Evolutionary conservation across 768 basidiomycete species (phyloP), one percentile per base, ranked within the genome.

Genomic region (Suillus luteus): DNA sequence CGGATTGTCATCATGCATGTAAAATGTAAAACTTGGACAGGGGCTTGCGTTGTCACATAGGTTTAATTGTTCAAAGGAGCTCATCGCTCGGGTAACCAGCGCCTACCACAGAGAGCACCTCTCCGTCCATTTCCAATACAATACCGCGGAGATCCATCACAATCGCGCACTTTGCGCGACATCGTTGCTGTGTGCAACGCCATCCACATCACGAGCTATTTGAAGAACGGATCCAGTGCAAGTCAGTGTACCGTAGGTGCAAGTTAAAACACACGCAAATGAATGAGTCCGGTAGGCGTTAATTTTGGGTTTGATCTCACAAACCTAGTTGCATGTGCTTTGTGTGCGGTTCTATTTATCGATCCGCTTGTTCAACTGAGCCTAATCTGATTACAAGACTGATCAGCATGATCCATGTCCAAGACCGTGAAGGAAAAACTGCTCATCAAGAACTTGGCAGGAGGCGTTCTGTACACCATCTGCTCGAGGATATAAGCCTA

Each of bases 101-200:
- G 4, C 49, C 24, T 51, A 27, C 17, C 8, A n/a, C n/a, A n/a
- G n/a, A n/a, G n/a, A n/a, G n/a, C n/a, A 31, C 27, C 49, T 31
- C 49, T 27, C 49, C 49, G 49, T 27, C 49, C 15, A 31, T 17
- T 51, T 51, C 27, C 31, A 31, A 31, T 31, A 1, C 14, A 52
- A 52, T 52, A 52, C 51, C 51, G 51, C 51, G 51, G 51, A 52
- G 17, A 52, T 52, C 17, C 17, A 15, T 52, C 9, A 52, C 31
- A 31, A 52, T 52, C 51, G 51, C 51, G 51, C 51, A 19, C 51
- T 52, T 52, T 52, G 51, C 27, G 27, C 17, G 51, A 52, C 51
- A 17, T 51, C 27, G 49, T 51, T 27, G 27, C 49, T 51, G 27
- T 51, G 49, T 51, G 24, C 22, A 22, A 48, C 22, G 22, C n/a